A percentile compares a stretch with the other conserved stretches of the same genome.
These are phyloP conservation scores for Raphanus raphanistrum DNA, from an alignment of 345 rosid species.

Conservation along the genomic window DNA sequence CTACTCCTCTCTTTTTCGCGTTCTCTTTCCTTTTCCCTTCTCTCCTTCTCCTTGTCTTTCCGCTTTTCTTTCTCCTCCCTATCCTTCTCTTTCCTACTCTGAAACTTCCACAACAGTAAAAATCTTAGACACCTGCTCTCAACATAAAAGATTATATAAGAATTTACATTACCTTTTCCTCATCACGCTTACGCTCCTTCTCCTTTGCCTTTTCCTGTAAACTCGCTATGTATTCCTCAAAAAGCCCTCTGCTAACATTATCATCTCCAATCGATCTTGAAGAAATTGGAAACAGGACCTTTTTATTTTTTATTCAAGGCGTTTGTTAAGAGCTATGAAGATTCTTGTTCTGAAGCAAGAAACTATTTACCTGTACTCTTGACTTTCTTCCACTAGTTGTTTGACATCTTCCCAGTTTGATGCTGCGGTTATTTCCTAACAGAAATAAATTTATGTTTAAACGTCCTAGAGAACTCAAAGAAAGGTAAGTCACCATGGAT, in stretches of 20 bases:
- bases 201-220: slow-evolving; percentile 88
- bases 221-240: slow-evolving; percentile 72
- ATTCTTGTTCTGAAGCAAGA: background rate
- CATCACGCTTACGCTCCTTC: slow-evolving; percentile 92
- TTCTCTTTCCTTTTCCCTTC: slow-evolving; percentile 73
- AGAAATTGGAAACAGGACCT: slow-evolving; percentile 3
- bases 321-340: slow-evolving; percentile 8
- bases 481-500: slow-evolving; percentile 7
- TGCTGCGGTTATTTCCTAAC: slow-evolving; percentile 71
- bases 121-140: background rate
- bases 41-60: slow-evolving; percentile 65
- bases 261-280: slow-evolving; percentile 85
- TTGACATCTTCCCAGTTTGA: slow-evolving; percentile 85
- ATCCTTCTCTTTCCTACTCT: slow-evolving; percentile 79
- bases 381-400: slow-evolving; percentile 74
- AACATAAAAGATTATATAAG: background rate
- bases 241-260: slow-evolving; percentile 58
- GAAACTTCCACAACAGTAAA: slow-evolving; percentile 17
- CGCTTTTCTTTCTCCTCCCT: slow-evolving; percentile 53
- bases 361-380: slow-evolving; percentile 65
- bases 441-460: slow-evolving; percentile 11
- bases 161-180: slow-evolving; percentile 66
- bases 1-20: slow-evolving; percentile 72
- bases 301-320: background rate
- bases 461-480: background rate